Evolutionary conservation across 805 yeast genomes (phyloP), one percentile per base, ranked within the genome.

Genomic region (Kluyveromyces lactis): DNA sequence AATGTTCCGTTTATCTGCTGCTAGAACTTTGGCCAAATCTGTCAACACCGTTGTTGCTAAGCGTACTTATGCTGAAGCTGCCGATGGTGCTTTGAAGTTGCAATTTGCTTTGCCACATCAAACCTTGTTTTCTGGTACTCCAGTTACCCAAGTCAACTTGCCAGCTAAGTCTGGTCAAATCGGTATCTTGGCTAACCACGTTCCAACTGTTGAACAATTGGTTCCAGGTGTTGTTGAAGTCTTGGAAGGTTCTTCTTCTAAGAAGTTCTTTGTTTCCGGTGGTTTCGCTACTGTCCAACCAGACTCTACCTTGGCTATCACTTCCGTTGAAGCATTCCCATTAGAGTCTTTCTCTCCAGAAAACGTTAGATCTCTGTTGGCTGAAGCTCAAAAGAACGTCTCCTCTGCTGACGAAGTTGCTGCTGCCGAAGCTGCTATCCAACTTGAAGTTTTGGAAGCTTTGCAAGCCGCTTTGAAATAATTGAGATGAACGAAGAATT

Each of bases 151-250:
- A 74, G 97, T 92, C 54, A 92, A 92, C 72, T 73, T 92, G 53
- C 98, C 98, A 60, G 94, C 95, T 49, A 74, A 81, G 58, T 80
- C 92, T 52, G 98, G 98, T 65, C 94, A 85, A 62, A 77, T 90
- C 68, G 98, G 98, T 85, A 77, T 92, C 51, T 72, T 92, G 62
- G 96, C 97, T 55, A 82, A 86, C 72, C 98, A 92, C 79, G 95
- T 92, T 59, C 97, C 98, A 57, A 78, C 84, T 56, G 86, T 90
- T 49, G 97, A 92, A 72, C 95, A 92, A 75, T 79, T 92, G 64
- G 77, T 80, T 60, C 95, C 98, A 55, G 98, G 98, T 67, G 75
- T 92, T 46, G 82, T 92, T 56, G 96, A 89, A 67, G 79, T 92
- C 60, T 81, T 86, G 51, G 90, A 86, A 66, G 74, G 78, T 58